phyloP scores from a whole-genome alignment of 2,329 filamentous ascomycete species.

The Talaromyces sp. region DNA sequence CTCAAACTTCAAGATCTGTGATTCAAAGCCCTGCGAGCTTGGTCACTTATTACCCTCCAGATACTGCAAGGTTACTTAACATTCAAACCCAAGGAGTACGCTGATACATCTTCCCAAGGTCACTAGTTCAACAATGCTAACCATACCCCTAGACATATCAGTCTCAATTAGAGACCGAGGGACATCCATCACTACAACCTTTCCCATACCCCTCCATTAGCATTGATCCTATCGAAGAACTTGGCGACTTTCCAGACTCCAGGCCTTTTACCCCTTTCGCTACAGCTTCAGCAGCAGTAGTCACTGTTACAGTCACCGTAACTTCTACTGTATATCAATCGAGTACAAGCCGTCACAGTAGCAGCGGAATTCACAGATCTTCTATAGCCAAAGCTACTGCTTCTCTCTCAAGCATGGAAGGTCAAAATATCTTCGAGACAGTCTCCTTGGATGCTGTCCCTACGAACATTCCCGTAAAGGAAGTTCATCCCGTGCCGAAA shows the following conservation, averaged over 20 bases:
- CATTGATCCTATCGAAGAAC: background rate
- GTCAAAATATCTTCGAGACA: slow-evolving; percentile 44
- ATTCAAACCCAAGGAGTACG: slow-evolving; percentile 33
- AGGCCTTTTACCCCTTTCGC: background rate
- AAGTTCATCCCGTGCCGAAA: slow-evolving; percentile 44
- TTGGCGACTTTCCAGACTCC: background rate
- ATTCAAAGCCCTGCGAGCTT: slow-evolving; percentile 21
- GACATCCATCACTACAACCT: slow-evolving; percentile 24
- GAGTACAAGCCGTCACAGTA: background rate
- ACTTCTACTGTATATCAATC: background rate
- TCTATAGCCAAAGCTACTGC: background rate
- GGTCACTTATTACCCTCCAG: slow-evolving; percentile 38
- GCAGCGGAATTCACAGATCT: background rate
- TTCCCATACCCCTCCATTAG: slow-evolving; percentile 9
- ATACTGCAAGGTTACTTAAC: slow-evolving; percentile 25
- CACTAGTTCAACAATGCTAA: background rate
- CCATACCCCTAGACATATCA: slow-evolving; percentile 28
- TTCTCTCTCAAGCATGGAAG: slow-evolving; percentile 26
- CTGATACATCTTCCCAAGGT: slow-evolving; percentile 5
- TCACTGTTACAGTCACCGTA: slow-evolving; percentile 8
- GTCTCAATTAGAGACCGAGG: slow-evolving; percentile 30
- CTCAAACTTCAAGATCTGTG: background rate
- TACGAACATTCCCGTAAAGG: slow-evolving; percentile 34
- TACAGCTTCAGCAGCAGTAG: background rate
- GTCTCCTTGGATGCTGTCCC: slow-evolving; percentile 39